A percentile compares a stretch with the other conserved stretches of the same genome.
These are phyloP conservation scores for Hericium rajendrae DNA, from an alignment of 768 basidiomycete species.

Conservation along the genomic window DNA sequence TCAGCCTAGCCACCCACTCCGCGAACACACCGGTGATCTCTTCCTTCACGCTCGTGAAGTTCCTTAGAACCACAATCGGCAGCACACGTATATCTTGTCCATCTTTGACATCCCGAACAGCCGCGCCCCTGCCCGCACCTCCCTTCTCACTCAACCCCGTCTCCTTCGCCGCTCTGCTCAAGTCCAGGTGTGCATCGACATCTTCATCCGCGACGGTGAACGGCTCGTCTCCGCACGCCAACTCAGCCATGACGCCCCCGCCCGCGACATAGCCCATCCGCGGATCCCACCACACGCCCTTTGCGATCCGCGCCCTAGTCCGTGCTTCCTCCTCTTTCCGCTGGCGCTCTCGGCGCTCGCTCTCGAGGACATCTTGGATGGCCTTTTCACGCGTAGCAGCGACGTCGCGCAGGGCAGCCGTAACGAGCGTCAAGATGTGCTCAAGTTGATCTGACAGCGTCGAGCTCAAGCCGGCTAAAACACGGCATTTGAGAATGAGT, in stretches of 20 bases:
- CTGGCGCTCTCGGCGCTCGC: constrained; percentile 28
- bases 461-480: constrained; percentile 69
- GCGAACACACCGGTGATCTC: constrained; percentile 68
- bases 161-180: not conserved
- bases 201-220: constrained; percentile 30
- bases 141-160: not conserved
- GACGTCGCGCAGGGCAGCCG: constrained; percentile 58
- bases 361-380: constrained; percentile 30
- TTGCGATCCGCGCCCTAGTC: constrained; percentile 37
- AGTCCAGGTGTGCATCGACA: not conserved
- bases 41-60: constrained; percentile 56
- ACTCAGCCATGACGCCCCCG: constrained; percentile 77
- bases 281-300: constrained; percentile 81
- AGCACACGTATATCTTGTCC: constrained; percentile 47
- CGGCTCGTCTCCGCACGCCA: constrained; percentile 73
- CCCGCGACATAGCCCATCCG: constrained; percentile 79
- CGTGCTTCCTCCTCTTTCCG: constrained; percentile 28
- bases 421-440: constrained; percentile 74
- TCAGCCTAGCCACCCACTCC: constrained; percentile 76
- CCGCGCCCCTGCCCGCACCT: not conserved
- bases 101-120: constrained; percentile 24
- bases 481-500: not conserved
- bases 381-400: constrained; percentile 37
- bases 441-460: constrained; percentile 77
- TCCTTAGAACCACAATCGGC: constrained; percentile 81